Evolutionary conservation across 169 alveolate genomes (phyloP).

Genomic region (Condylostoma magnum): DNA sequence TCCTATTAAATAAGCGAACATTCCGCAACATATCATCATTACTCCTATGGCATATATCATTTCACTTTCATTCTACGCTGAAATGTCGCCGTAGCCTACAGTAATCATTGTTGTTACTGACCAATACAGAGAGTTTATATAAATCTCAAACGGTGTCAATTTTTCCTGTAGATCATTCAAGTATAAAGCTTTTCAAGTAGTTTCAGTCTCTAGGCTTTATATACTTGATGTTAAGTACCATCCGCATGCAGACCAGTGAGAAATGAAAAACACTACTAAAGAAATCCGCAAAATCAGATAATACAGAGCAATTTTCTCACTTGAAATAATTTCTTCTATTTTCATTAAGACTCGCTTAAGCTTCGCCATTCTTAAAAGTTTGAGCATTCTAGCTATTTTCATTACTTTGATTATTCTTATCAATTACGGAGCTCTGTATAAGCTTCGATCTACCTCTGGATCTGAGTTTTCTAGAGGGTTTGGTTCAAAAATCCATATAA

Average conservation of each 20-base stretch:
- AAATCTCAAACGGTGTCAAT: constrained; percentile 29
- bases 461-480: background rate
- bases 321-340: constrained; percentile 36
- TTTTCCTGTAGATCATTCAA: constrained; percentile 23
- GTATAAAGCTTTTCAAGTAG: constrained; percentile 39
- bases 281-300: constrained; percentile 33
- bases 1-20: constrained; percentile 47
- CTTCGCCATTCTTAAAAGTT: background rate
- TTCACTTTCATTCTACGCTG: constrained; percentile 47
- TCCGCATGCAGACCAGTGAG: constrained; percentile 60
- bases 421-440: background rate
- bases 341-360: background rate
- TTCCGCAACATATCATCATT: constrained; percentile 33
- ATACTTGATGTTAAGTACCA: constrained; percentile 18
- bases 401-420: background rate
- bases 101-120: constrained; percentile 65
- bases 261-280: constrained; percentile 26
- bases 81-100: constrained; percentile 77
- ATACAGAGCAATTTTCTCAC: constrained; percentile 32
- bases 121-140: constrained; percentile 60
- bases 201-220: background rate
- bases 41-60: constrained; percentile 39
- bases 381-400: constrained; percentile 19
- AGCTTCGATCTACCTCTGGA: background rate
- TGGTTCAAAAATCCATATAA: background rate